Conservation (phyloP, 2,329 filamentous ascomycete species). For the Epichloe aotearoae region DNA sequence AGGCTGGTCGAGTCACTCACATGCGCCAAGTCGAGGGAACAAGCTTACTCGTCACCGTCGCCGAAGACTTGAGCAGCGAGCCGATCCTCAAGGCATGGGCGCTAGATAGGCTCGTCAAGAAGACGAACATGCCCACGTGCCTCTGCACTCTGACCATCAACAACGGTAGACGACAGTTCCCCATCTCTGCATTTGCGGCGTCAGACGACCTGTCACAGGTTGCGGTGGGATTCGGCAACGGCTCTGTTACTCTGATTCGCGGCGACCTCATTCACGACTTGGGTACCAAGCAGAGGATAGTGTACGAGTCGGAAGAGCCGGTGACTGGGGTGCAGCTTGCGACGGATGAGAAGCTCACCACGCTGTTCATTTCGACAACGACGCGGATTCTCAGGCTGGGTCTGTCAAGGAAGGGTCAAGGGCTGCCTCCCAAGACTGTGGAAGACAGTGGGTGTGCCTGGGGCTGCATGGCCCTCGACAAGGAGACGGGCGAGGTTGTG, state of each 20-base stretch:
- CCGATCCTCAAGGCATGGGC: constrained; percentile 96
- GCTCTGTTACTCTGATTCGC: constrained; percentile 81
- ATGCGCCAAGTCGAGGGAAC: constrained; percentile 88
- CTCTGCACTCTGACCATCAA: constrained; percentile 75
- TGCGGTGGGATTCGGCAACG: constrained; percentile 91
- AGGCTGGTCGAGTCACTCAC: constrained; percentile 67
- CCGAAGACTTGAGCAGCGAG: constrained; percentile 78
- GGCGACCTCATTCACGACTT: constrained; percentile 93
- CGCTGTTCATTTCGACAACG: constrained; percentile 85
- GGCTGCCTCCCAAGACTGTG: constrained; percentile 73
- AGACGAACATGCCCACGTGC: constrained; percentile 78
- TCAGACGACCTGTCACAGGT: constrained; percentile 84
- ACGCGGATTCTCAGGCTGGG: constrained; percentile 74
- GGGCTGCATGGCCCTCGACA: constrained; percentile 89
- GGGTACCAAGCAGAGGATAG: constrained; percentile 83
- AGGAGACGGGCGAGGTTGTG: constrained; percentile 67
- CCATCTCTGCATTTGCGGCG: constrained; percentile 82
- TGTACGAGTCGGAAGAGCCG: constrained; percentile 94
- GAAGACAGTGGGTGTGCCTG: constrained; percentile 84
- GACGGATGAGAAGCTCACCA: constrained; percentile 49
- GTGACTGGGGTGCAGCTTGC: constrained; percentile 80
- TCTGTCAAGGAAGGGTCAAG: constrained; percentile 79
- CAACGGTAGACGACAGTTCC: constrained; percentile 85
- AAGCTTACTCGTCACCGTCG: constrained; percentile 69
- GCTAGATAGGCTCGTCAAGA: constrained; percentile 85